Percentiles rank a stretch among this genome's conserved stretches.
These are phyloP conservation scores for Tetracentron sinense DNA, from an alignment of 164 flowering plant genomes.

Conservation along the genomic window DNA sequence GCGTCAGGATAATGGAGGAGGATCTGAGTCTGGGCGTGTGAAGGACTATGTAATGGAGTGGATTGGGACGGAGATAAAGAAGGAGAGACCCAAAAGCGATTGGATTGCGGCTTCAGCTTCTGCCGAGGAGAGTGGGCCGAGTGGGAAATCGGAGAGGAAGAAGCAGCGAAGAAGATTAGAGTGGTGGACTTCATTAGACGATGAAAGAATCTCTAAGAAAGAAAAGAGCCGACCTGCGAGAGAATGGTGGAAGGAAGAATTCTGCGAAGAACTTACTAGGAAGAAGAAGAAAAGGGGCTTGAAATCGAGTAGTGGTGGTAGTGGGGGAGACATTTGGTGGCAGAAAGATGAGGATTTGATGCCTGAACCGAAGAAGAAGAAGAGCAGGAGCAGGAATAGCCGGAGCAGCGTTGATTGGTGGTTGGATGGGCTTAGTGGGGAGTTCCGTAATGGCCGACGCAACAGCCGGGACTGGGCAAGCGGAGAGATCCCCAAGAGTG, in stretches of 20 bases:
- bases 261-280: constrained; percentile 64
- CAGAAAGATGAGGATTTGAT: constrained; percentile 49
- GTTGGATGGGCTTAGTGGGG: constrained; percentile 79
- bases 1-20: constrained; percentile 60
- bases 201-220: constrained; percentile 42
- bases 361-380: constrained; percentile 30
- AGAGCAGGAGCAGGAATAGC: constrained; percentile 44
- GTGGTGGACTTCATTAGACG: constrained; percentile 85
- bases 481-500: constrained; percentile 80
- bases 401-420: constrained; percentile 80
- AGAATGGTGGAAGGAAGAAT: constrained; percentile 98
- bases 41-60: constrained; percentile 99
- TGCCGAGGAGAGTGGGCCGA: constrained; percentile 16
- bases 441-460: constrained; percentile 43
- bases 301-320: constrained; percentile 21
- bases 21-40: constrained; percentile 56
- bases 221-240: constrained; percentile 59
- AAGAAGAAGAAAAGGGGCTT: constrained; percentile 50
- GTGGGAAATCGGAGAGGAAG: constrained; percentile 32
- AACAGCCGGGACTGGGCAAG: constrained; percentile 59
- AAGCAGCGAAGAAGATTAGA: constrained; percentile 51
- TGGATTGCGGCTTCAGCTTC: constrained; percentile 40
- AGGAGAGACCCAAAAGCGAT: constrained; percentile 70
- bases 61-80: constrained; percentile 89
- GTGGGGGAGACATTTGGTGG: constrained; percentile 55